A percentile compares a stretch with the other conserved stretches of the same genome.
phyloP scores from a whole-genome alignment of 73 alveolate genomes.

The Uronychia setigera region DNA sequence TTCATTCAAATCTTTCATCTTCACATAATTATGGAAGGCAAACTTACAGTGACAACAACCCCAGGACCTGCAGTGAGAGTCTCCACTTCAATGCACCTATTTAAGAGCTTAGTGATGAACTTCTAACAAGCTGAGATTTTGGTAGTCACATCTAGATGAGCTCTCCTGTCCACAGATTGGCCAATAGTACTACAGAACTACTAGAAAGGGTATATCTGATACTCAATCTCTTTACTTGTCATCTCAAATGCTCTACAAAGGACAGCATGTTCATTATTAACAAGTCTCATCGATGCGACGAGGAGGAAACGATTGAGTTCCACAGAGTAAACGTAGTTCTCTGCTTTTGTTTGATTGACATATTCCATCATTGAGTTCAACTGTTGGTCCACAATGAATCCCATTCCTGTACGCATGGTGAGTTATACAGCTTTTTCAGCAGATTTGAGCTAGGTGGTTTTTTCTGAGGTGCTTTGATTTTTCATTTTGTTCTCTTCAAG shows the following conservation, averaged over 20 bases:
- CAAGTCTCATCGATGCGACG: constrained; percentile 23
- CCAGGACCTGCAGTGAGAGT: constrained; percentile 78
- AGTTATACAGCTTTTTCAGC: background rate
- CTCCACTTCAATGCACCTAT: constrained; percentile 76
- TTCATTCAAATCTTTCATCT: constrained; percentile 65
- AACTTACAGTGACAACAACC: constrained; percentile 38
- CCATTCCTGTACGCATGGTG: background rate
- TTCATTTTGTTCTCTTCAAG: background rate
- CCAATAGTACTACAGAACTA: constrained; percentile 51
- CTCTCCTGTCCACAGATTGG: constrained; percentile 40
- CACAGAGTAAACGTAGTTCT: background rate
- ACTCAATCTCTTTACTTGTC: constrained; percentile 24
- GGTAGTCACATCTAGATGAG: constrained; percentile 66
- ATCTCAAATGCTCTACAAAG: constrained; percentile 34
- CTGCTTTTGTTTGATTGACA: constrained; percentile 38
- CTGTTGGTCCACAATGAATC: background rate
- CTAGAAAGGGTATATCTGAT: constrained; percentile 61
- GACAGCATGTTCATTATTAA: constrained; percentile 50
- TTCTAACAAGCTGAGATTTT: constrained; percentile 58
- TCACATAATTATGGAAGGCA: background rate
- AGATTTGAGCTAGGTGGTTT: no score
- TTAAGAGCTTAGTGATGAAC: constrained; percentile 55
- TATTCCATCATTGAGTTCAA: constrained; percentile 6
- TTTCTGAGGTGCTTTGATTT: background rate
- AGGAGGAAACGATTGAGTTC: constrained; percentile 41